Base-by-base conservation (phyloP, 352 stramenopile species). In the Pythium oligandrum region DNA sequence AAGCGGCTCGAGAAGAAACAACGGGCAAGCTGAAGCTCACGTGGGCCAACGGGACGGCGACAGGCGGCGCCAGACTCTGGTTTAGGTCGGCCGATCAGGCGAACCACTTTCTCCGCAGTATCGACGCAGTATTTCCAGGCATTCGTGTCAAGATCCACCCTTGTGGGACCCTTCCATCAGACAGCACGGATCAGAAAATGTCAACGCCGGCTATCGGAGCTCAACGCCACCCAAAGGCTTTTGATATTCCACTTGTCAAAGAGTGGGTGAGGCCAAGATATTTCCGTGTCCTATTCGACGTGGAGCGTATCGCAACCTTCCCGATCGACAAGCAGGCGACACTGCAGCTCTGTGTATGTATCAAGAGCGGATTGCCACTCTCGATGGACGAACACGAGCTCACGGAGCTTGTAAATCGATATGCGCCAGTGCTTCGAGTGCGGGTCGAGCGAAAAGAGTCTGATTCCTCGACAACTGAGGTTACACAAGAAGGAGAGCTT, bases 21-120 rank as follows among this genome's bases (percentile, higher is more conserved):
- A 26, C 17, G 17, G 17, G 56, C 5, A 52, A 57, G 7, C 65
- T 70, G 42, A 65, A 63, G 48, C 52, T 70, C 17, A 65, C 62
- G 36, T 70, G 62, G 62, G 62, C 62, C 0, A 54, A 64, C 43
- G 62, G 52, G 8, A 44, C 40, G 4, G 40, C 62, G 5, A 70
- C 52, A 11, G 56, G 57, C 32, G 53, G 54, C 26, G 62, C 50
- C 32, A 64, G 65, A 32, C 39, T 70, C 0, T 65, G 52, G 34
- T 70, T 70, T 45, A 44, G 42, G 0, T 55, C 62, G 1, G 37
- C 57, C 0, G 26, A 44, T 8, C 53, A 70, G 11, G 60, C 60
- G 3, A 68, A 68, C 37, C 32, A 8, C n/a, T 68, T 68, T 44
- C 35, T 63, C 3, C 36, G 32, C 26, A 48, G 30, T 2, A 38